A percentile compares a stretch with the other conserved stretches of the same genome.
Evolutionary conservation across 306 rosid genomes (phyloP).

Genomic region (Fagus sylvatica): DNA sequence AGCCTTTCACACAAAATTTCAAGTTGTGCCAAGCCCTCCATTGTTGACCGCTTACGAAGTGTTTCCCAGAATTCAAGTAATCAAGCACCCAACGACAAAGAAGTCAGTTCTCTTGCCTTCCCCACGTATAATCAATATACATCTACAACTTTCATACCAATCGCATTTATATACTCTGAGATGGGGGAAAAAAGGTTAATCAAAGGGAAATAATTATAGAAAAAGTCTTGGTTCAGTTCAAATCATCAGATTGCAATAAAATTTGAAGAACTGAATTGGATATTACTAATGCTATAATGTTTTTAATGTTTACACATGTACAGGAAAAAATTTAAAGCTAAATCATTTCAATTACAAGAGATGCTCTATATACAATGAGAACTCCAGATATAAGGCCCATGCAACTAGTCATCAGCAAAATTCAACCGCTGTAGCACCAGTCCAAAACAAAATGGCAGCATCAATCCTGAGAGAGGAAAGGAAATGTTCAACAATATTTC

Average conservation of each 20-base stretch:
- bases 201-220: conserved; percentile 7
- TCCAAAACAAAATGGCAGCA: conserved; percentile 32
- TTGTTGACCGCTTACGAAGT: conserved; percentile 40
- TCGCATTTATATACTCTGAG: conserved; percentile 33
- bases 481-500: conserved; percentile 20
- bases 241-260: conserved; percentile 30
- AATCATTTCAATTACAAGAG: conserved; percentile 44
- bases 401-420: conserved; percentile 27
- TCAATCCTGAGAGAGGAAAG: conserved; percentile 34
- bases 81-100: conserved; percentile 7
- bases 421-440: conserved; percentile 37
- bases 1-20: conserved; percentile 53
- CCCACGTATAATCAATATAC: conserved; percentile 31
- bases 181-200: conserved; percentile 16
- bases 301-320: conserved; percentile 42
- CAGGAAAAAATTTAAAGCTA: conserved; percentile 38
- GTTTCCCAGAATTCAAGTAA: conserved; percentile 38
- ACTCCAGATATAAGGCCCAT: conserved; percentile 29
- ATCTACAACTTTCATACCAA: conserved; percentile 38
- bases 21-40: conserved; percentile 55
- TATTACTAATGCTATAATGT: conserved; percentile 23
- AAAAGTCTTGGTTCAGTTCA: conserved; percentile 24
- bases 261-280: conserved; percentile 27
- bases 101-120: conserved; percentile 38
- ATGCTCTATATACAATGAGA: conserved; percentile 42